Base-by-base conservation (phyloP, 2,329 filamentous ascomycete species). In the Pseudopithomyces maydicus region DNA sequence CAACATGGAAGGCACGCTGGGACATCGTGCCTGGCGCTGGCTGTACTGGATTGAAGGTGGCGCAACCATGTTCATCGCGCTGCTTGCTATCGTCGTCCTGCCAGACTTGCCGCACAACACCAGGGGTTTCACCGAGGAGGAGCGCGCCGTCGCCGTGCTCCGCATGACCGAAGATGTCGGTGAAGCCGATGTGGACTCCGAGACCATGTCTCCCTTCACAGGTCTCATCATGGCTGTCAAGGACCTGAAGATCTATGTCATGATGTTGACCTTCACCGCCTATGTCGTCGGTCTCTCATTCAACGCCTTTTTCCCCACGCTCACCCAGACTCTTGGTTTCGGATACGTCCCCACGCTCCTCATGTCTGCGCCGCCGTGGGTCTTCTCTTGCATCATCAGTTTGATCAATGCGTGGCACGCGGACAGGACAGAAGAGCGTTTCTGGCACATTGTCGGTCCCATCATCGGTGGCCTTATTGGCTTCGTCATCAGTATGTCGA, bases 221-320 rank as follows among this genome's bases (percentile, higher is more conserved):
- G 86, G 86, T 10, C 70, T 86, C 29, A 76, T 82, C 51, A 84
- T 88, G 81, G 84, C 85, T 0, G 66, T 87, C 48, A 85, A 83
- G 70, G 86, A 88, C 59, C 15, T 75, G 61, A 88, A 88, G 77
- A 85, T 87, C 59, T 88, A 87, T 65, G 65, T 88, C 57, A 84
- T 88, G 82, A 87, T 86, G 80, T 54, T 88, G 6, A 85, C 84
- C 1, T 83, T 87, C 55, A 85, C 83, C 2, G 83, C 84, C 3
- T 87, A 87, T 58, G 84, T 87, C 7, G 79, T 87, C 6, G 85
- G 85, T 2, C 70, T 74, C 1, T 65, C 59, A 0, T 75, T 74
- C 64, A 75, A 75, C 50, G 69, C 71, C 11, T 74, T 73, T 59
- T 74, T 75, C 66, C 71, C 72, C 1, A 69, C 65, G 80, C 38